phyloP scores from a whole-genome alignment of 495 filamentous ascomycete species.

The Glutinoglossum americanum region DNA sequence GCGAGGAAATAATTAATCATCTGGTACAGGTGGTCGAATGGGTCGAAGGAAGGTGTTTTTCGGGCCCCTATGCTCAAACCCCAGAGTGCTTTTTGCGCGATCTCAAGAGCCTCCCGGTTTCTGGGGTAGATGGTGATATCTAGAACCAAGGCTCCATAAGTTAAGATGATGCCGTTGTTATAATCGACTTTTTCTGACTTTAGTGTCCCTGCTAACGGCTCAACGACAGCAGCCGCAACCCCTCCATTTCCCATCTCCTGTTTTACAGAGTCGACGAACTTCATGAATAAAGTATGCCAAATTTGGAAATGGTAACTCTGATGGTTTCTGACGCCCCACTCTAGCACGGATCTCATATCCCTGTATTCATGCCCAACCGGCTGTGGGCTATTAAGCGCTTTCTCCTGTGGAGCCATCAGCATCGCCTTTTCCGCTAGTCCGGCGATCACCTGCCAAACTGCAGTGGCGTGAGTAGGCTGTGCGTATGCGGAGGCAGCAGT shows the following conservation, averaged over 20 bases:
- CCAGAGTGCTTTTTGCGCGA: constrained; percentile 35
- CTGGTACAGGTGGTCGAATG: constrained; percentile 38
- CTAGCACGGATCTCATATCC: constrained; percentile 44
- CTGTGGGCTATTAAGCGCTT: constrained; percentile 7
- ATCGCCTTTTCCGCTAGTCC: not conserved
- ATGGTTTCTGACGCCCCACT: constrained; percentile 31
- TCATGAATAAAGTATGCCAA: constrained; percentile 40
- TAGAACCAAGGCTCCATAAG: constrained; percentile 12
- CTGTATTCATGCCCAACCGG: constrained; percentile 37
- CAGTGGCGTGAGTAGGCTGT: not conserved
- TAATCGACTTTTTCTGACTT: constrained; percentile 5
- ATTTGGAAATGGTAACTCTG: constrained; percentile 20
- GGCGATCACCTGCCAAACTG: not conserved
- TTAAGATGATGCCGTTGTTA: constrained; percentile 6
- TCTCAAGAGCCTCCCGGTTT: constrained; percentile 31
- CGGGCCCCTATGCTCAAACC: constrained; percentile 24
- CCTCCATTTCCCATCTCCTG: constrained; percentile 44
- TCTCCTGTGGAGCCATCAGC: not conserved
- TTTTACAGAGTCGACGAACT: constrained; percentile 33
- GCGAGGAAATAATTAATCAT: constrained; percentile 24
- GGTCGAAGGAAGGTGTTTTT: constrained; percentile 28
- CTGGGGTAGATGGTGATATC: constrained; percentile 11
- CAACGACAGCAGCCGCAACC: constrained; percentile 37
- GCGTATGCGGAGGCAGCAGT: not conserved
- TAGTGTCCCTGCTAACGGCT: constrained; percentile 34